Conservation (phyloP, 1,284 basidiomycete species). For the Melampsora larici-populina region DNA sequence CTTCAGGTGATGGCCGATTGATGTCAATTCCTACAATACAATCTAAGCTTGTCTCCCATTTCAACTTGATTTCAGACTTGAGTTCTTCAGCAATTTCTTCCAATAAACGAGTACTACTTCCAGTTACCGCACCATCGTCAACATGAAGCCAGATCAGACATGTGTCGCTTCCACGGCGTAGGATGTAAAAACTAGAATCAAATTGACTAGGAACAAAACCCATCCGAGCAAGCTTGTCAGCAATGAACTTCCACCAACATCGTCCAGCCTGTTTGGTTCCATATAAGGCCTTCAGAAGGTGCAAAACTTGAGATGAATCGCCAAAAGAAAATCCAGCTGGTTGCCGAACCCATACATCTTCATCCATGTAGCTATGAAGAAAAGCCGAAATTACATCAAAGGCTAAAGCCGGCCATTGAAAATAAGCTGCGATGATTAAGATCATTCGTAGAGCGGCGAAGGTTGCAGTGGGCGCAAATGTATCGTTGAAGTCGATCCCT, state of each 20-base stretch:
- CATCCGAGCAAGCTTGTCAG: not conserved
- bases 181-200: not conserved
- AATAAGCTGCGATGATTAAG: not conserved
- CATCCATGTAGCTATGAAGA: constrained; percentile 6
- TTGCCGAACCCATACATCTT: constrained; percentile 11
- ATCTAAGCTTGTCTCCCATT: no score
- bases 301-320: not conserved
- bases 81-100: no score
- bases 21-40: no score
- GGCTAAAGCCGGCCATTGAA: not conserved
- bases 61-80: no score
- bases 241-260: not conserved
- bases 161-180: not conserved
- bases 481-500: not conserved
- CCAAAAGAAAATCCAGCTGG: not conserved
- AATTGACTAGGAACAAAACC: not conserved
- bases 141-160: not conserved
- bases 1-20: no score
- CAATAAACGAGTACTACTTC: not conserved
- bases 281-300: constrained; percentile 11
- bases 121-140: not conserved
- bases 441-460: not conserved
- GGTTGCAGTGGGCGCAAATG: not conserved
- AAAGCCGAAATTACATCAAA: constrained; percentile 14
- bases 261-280: not conserved